phyloP scores from a whole-genome alignment of 2,329 filamentous ascomycete species.

The Phaeoacremonium minimum region DNA sequence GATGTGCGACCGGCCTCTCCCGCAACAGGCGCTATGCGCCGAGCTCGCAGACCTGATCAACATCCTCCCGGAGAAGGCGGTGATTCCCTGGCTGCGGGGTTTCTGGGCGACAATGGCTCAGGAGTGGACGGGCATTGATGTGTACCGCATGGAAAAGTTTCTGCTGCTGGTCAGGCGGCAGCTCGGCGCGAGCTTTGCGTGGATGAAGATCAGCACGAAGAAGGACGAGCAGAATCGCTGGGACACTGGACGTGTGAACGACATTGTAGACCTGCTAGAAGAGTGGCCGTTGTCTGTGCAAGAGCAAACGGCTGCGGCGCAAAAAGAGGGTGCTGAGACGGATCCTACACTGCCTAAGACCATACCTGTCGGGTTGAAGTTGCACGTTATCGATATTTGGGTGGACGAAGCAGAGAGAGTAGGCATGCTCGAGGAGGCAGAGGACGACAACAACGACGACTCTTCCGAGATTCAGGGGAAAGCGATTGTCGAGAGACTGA shows the following conservation, averaged over 20 bases:
- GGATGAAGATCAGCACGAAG: conserved; percentile 29
- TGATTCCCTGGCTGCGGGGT: conserved; percentile 48
- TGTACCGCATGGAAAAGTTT: conserved; percentile 87
- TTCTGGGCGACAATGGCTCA: conserved; percentile 69
- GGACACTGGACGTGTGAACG: conserved; percentile 17
- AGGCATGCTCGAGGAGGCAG: conserved; percentile 42
- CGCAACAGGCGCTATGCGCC: conserved; percentile 77
- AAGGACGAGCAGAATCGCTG: conserved; percentile 11
- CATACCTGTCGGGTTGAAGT: conserved; percentile 76
- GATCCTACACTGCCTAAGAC: conserved; percentile 20
- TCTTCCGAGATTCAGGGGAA: too few relatives aligned
- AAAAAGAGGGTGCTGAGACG: conserved; percentile 22
- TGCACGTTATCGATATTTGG: conserved; percentile 88
- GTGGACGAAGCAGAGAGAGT: conserved; percentile 81
- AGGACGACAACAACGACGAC: conserved; percentile 22
- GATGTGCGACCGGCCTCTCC: conserved; percentile 87
- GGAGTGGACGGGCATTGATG: conserved; percentile 69
- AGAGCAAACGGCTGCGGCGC: conserved; percentile 26
- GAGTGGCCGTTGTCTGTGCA: conserved; percentile 32
- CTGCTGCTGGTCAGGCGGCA: conserved; percentile 78
- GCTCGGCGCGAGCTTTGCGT: conserved; percentile 64
- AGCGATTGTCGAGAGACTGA: conserved; percentile 48
- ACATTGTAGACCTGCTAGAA: conserved; percentile 38
- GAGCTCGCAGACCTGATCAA: conserved; percentile 71
- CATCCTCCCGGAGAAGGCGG: conserved; percentile 45